Evolutionary conservation across 345 rosid genomes (phyloP), one percentile per base, ranked within the genome.

Genomic region (Salix dunnii): DNA sequence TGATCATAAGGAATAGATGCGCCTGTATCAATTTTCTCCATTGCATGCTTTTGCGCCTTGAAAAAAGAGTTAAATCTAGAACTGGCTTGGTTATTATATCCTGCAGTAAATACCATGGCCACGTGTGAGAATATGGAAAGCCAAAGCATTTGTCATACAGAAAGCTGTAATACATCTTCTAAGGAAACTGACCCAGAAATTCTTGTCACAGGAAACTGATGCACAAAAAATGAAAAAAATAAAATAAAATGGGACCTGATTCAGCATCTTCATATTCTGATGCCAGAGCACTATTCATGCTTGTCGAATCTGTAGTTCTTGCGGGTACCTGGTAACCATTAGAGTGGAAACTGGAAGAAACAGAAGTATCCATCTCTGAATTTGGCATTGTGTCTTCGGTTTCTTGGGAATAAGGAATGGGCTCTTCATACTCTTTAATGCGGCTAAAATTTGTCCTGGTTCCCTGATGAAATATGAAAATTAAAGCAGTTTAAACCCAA

Each of bases 221-320:
- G 46, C 42, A 62, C 10, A 65, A 53, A 51, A 49, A 64, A 76
- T 68, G 25, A 35, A 78, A 72, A 80, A 65, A 70, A 76, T 68
- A 25, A 35, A 78, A 72, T 79, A 65, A 70, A 58, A 75, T 71
- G 49, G 62, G 73, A 90, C 99, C 97, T 88, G 99, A 93, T 84
- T 95, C 94, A 61, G 86, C 92, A 80, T 95, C 99, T 81, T 88
- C 97, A 80, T 83, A 84, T 81, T 90, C 96, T 43, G 96, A 88
- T 51, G 92, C 85, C 28, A 86, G 93, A 83, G 85, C 82, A 73
- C 90, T 87, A 80, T 75, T 89, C 79, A 85, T 83, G 82, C 93
- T 90, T 76, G 86, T 81, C 36, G 93, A 83, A 81, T 90, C 94
- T 8, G 87, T 88, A 35, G 90, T 81, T 74, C 85, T 90, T 63